Evolutionary conservation across 2,329 filamentous ascomycete species (phyloP), one percentile per base, ranked within the genome.

Genomic region (Curvularia sp.): DNA sequence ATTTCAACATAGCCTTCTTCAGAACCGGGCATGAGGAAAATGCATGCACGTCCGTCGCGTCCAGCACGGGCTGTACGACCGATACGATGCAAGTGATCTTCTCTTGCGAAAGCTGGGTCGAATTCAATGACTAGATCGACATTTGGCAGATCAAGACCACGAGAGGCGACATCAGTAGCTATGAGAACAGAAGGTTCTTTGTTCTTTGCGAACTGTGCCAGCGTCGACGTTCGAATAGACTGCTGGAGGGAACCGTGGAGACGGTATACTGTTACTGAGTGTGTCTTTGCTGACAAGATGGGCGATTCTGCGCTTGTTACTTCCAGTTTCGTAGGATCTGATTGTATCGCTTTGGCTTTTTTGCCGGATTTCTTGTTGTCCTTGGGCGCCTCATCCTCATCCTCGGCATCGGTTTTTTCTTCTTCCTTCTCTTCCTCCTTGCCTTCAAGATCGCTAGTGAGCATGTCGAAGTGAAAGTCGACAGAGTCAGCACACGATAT

Each of bases 401-500:
- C 24, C 43, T 75, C 62, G 20, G 67, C 63, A 57, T 75, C 63
- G 22, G 22, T 2, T 33, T 74, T 38, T 3, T 54, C 49, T 22
- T 62, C 64, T 42, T 58, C 41, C 63, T 65, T 68, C 30, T 68
- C 59, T 20, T 62, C 77, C 20, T 71, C 70, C 7, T 64, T 60
- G 20, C 61, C 78, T 31, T 72, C 72, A 4, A 74, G 66, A 13
- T 75, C 60, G 60, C 70, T 79, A 6, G 83, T 89, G 57, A 99
- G 86, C 3, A 97, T 81, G 60, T 96, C 90, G 75, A 93, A 98
- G 76, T 98, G 94, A 70, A 97, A 99, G 75, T 99, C 93, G 58
- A 98, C 95, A 1, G 92, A 95, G 75, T 99, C 95, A 20, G 95
- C 93, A 71, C 95, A 99, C 10, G 94, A 97, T 49, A 99, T 91